Base-by-base conservation (phyloP, 177 flowering plant species). In the Vitis hybrid region DNA sequence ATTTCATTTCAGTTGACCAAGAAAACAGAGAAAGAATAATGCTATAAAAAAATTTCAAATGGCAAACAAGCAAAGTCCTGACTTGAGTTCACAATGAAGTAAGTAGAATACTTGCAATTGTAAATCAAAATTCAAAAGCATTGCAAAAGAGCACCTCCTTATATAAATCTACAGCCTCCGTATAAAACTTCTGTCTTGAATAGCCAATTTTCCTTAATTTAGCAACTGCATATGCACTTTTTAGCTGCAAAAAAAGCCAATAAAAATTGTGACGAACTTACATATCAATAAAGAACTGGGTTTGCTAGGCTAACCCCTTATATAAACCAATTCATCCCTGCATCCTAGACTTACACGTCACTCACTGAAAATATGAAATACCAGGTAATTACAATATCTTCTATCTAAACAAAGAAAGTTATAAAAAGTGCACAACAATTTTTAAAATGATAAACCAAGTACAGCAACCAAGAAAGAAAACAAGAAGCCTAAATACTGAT, bases 161-260 rank as follows among this genome's bases (percentile, higher is more conserved):
- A 79, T 91, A 93, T 60, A 91, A 61, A 26, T 76, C 76, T 22
- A 84, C 68, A 2, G 97, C 97, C 79, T 95, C 97, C 16, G 57
- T 18, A 70, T 95, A 95, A 81, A 95, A 90, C 73, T 77, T 48
- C 55, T 85, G 50, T 71, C 89, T 95, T 53, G 90, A 82, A 71
- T 91, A 93, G 63, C 98, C 99, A 71, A 81, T 10, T 79, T 86
- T 95, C 77, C 95, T 88, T 59, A 95, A 72, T 69, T 89, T 93
- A 22, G 82, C 69, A 78, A 93, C 80, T 19, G 97, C 93, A 77
- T 93, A 95, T 15, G 97, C 97, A 89, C 82, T 93, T 80, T 85
- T 95, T 10, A 93, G 84, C 99, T 95, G 90, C 68, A 77, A 72
- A 69, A 1, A 62, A 26, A n/a, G 20, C 55, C n/a, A 51, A 59